Evolutionary conservation across 106 monocot species (phyloP), one percentile per base, ranked within the genome.

Genomic region (Allium fistulosum): DNA sequence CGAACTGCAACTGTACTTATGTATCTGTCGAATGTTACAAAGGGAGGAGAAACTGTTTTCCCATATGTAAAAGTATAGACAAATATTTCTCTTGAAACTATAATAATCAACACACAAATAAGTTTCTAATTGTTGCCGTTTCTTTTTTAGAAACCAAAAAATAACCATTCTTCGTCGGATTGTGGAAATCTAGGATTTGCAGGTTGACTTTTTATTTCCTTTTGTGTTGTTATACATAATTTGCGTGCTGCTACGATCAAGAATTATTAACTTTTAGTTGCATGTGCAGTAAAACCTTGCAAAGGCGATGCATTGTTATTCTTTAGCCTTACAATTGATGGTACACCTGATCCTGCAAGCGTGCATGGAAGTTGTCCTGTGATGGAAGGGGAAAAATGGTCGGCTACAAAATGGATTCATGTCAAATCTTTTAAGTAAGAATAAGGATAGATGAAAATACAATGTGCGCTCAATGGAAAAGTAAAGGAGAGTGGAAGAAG

Each of bases 41-140:
- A 79, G 72, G 95, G 95, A 51, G 95, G 95, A 49, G 91, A 96
- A 62, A 96, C 95, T 0, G 51, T 92, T 46, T 96, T 96, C 66
- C 95, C 95, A 48, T 74, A 86, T 72, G 72, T 91, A 16, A 72
- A 92, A 86, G 91, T 92, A 37, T 37, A 37, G 4, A 4, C 37
- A 37, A 37, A 37, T 5, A 37, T 37, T 37, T 37, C 37, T 37
- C 37, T 37, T 37, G 37, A 37, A 5, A 37, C 37, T 5, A 37
- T 37, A 37, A 5, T 37, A 37, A 37, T 37, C 37, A 37, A 37
- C 37, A 5, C 37, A 5, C 37, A 2, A 37, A 37, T 37, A 37
- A 37, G 37, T 37, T 37, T 37, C 37, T 37, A 37, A 37, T 37
- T 37, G 37, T 37, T 37, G 37, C 37, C 37, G 37, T 37, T 37